Base-by-base conservation (phyloP, 805 yeast species). In the Groenewaldozyma tartarivorans region DNA sequence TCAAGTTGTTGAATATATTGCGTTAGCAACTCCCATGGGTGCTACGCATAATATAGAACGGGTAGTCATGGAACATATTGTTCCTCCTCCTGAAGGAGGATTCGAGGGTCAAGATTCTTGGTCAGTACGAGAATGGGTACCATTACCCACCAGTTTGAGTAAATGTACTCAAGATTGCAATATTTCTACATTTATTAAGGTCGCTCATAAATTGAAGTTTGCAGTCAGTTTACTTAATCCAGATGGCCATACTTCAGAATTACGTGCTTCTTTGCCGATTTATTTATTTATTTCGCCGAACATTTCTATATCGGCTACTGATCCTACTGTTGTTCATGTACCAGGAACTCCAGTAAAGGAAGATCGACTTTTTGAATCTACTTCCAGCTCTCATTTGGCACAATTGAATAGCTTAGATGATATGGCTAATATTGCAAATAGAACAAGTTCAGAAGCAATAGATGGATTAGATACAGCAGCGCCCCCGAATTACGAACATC, bases 231-330 rank as follows among this genome's bases (percentile, higher is more conserved):
- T 92, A 48, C 61, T 76, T 32, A 90, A 92, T 56, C 81, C 94
- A 0, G 96, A 87, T 58, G 95, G 95, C 2, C 97, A 90, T 56
- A 78, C 81, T 2, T 85, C 96, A 0, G 96, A 88, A 58, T 67
- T 90, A 38, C 69, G 97, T 24, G 96, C 96, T 0, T 81, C 96
- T 0, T 66, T 90, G 47, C 97, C 97, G 0, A 68, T 90, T 3
- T 73, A 71, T 21, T 58, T 85, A 26, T 84, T 81, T 58, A 79
- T 86, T 20, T 74, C 81, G 4, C 96, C 97, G 4, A 82, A 83
- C 57, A 82, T 92, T 4, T 74, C 90, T 1, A 68, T 90, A 15
- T 66, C 74, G 15, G 79, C 81, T 2, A 33, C 65, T 58, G 46
- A 51, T 40, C 51, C 53, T n/a, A 46, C 51, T 3, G 38, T 36